These are phyloP conservation scores for Dactylellina drechsleri DNA, from an alignment of 2,329 filamentous ascomycete genomes.

Conservation along the genomic window DNA sequence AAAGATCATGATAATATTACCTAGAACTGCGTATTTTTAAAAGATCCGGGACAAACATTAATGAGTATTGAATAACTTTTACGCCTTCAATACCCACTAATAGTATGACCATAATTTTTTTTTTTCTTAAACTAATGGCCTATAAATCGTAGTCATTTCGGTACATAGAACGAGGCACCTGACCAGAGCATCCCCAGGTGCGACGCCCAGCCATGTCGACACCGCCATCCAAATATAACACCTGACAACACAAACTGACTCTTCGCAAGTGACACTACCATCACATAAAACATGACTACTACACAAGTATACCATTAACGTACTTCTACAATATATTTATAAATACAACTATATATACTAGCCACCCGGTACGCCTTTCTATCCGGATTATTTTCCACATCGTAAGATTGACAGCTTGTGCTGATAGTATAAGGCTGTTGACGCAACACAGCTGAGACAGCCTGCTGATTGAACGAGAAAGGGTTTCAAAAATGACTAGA, in stretches of 20 bases:
- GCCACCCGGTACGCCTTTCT: background rate
- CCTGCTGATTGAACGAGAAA: constrained; percentile 27
- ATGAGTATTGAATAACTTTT: too few species aligned
- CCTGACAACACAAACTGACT: constrained; percentile 53
- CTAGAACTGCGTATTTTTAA: too few species aligned
- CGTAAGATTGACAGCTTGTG: constrained; percentile 19
- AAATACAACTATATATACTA: background rate
- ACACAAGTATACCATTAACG: background rate
- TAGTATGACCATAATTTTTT: background rate
- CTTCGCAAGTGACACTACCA: constrained; percentile 21
- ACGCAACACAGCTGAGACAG: constrained; percentile 22
- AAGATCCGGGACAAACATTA: too few species aligned
- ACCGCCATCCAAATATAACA: constrained; percentile 25
- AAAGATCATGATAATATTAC: too few species aligned
- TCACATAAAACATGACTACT: background rate
- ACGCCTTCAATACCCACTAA: too few species aligned
- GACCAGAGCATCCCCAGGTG: constrained; percentile 15
- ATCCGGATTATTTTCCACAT: background rate
- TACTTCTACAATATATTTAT: background rate
- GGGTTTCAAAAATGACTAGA: constrained; percentile 18
- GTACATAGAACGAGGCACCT: constrained; percentile 14
- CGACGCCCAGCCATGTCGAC: background rate
- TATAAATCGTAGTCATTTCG: constrained; percentile 14
- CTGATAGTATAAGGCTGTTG: constrained; percentile 6
- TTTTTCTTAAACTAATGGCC: background rate